Percentiles rank a stretch among this genome's conserved stretches.
Evolutionary conservation across 164 flowering plant species (phyloP).

Genomic region (Protea cynaroides): DNA sequence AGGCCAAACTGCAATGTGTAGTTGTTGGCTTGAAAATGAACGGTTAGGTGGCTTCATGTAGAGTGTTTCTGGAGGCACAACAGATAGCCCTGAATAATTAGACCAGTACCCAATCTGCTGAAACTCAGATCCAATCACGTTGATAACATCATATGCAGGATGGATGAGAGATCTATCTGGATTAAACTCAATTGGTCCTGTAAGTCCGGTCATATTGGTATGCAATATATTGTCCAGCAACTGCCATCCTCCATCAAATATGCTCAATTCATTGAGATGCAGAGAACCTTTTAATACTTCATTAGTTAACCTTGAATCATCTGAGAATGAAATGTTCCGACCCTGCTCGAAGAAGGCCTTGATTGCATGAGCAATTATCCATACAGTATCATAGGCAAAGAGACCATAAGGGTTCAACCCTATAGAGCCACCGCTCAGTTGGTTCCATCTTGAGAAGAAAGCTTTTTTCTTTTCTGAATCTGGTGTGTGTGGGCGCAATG

Average conservation of each 20-base stretch:
- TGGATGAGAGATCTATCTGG: conserved; percentile 33
- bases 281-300: conserved; percentile 3
- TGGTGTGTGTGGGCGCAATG: conserved; percentile 17
- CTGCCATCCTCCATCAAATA: conserved; percentile 19
- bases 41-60: conserved; percentile 33
- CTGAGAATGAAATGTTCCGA: conserved; percentile 16
- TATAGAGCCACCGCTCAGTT: conserved; percentile 13
- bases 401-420: conserved; percentile 22
- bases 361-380: conserved; percentile 23
- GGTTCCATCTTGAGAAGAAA: conserved; percentile 16
- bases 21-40: conserved; percentile 28
- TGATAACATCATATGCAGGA: conserved; percentile 68
- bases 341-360: conserved; percentile 18
- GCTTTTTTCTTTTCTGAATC: conserved; percentile 12
- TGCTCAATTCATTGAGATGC: conserved; percentile 18
- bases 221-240: conserved; percentile 14
- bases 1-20: conserved; percentile 61
- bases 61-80: conserved; percentile 37
- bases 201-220: conserved; percentile 20
- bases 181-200: conserved; percentile 50
- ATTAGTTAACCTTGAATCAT: conserved; percentile 15
- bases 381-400: conserved; percentile 26
- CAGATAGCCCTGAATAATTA: conserved; percentile 54
- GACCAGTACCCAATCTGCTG: conserved; percentile 77
- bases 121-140: conserved; percentile 55